Percentiles rank a stretch among this genome's conserved stretches.
phyloP scores from a whole-genome alignment of 306 rosid genomes.

The Neltuma alba region DNA sequence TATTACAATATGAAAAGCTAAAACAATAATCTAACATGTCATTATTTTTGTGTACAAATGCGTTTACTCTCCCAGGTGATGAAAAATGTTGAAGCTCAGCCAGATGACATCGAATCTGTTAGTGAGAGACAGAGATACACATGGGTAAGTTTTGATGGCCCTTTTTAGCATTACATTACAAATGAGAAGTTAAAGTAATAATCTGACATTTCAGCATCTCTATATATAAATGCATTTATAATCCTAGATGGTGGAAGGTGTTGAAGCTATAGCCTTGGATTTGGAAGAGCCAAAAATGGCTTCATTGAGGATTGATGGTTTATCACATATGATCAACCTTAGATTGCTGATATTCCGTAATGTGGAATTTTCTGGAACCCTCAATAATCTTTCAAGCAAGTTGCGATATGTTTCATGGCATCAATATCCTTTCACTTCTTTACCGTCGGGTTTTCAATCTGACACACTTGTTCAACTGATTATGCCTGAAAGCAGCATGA shows the following conservation, averaged over 20 bases:
- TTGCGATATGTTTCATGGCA: neutral
- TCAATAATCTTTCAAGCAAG: neutral
- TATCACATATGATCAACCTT: neutral
- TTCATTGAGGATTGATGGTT: neutral
- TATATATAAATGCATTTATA: neutral
- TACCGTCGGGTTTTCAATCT: neutral
- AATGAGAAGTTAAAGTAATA: neutral
- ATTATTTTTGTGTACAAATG: neutral
- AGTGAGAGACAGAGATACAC: neutral
- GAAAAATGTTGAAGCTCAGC: neutral
- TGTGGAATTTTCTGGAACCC: neutral
- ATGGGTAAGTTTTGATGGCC: neutral
- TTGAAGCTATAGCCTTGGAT: neutral
- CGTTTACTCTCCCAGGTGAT: neutral
- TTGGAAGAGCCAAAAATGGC: neutral
- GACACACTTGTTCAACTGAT: neutral
- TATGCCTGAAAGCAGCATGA: neutral
- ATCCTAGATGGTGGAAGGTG: neutral
- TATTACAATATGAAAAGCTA: too few species aligned
- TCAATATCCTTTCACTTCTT: neutral
- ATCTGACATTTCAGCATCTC: neutral
- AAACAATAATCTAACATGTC: too few species aligned
- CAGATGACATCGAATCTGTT: neutral
- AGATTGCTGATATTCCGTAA: neutral
- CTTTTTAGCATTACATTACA: neutral